phyloP scores from a whole-genome alignment of 2,329 filamentous ascomycete genomes.

The Diplodia scrobiculata region DNA sequence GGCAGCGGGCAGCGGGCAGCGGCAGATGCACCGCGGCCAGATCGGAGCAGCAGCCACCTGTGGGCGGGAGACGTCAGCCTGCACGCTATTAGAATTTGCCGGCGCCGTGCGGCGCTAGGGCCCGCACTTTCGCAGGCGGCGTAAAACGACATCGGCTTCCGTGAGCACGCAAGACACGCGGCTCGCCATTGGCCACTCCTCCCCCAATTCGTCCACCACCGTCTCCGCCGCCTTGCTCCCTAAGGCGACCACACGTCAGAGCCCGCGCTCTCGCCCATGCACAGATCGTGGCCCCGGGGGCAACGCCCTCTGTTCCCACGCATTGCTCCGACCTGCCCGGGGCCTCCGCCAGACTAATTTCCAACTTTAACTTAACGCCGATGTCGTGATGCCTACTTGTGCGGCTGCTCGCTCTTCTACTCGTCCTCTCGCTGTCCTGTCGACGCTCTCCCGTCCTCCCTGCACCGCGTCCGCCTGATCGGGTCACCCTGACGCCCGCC shows the following conservation, averaged over 20 bases:
- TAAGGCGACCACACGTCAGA: conserved; percentile 25
- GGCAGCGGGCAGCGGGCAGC: not conserved
- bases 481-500: conserved; percentile 9
- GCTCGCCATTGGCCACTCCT: conserved; percentile 10
- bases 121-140: conserved; percentile 20
- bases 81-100: conserved; percentile 18
- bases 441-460: not conserved
- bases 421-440: not conserved
- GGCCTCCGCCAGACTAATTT: conserved; percentile 20
- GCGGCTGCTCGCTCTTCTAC: not conserved
- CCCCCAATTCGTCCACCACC: conserved; percentile 11
- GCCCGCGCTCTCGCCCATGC: conserved; percentile 4
- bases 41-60: not conserved
- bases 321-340: not conserved
- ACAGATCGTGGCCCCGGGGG: conserved; percentile 1
- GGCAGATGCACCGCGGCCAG: no score
- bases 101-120: conserved; percentile 1
- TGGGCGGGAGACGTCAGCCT: not conserved
- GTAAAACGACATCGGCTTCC: conserved; percentile 28
- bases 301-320: not conserved
- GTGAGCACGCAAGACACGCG: conserved; percentile 28
- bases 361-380: conserved; percentile 25
- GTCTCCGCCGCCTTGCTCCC: conserved; percentile 16
- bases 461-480: conserved; percentile 7
- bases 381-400: conserved; percentile 19